Conservation (phyloP, 352 stramenopile genomes). For the Globisporangium emineosum region DNA sequence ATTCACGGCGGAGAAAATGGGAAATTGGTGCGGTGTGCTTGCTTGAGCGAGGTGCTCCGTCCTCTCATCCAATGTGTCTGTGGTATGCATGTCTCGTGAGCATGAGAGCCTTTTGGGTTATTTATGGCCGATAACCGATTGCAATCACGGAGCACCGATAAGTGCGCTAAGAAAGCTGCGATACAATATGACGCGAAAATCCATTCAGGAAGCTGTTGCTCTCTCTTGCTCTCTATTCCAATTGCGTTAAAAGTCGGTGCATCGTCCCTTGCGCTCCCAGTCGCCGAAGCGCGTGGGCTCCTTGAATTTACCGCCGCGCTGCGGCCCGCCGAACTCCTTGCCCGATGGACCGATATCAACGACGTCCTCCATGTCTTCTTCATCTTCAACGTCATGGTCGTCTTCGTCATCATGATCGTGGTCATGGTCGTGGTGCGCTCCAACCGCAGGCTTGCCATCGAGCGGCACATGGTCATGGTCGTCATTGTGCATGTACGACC, state of each 20-base stretch:
- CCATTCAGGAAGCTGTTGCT: background rate
- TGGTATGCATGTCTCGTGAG: background rate
- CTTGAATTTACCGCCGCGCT: conserved; percentile 88
- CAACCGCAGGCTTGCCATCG: conserved; percentile 29
- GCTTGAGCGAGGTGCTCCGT: no score
- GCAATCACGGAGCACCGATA: no score
- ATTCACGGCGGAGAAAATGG: background rate
- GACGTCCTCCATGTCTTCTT: conserved; percentile 94
- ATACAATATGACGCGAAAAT: background rate
- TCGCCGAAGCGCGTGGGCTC: conserved; percentile 97
- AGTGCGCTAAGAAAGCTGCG: background rate
- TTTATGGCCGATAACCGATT: background rate
- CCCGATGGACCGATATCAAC: conserved; percentile 88
- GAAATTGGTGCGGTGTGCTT: background rate
- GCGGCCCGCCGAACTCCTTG: conserved; percentile 93
- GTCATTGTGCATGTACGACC: conserved; percentile 25
- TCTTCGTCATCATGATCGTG: conserved; percentile 24
- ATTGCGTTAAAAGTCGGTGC: conserved; percentile 91
- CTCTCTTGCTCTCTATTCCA: background rate
- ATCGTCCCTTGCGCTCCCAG: conserved; percentile 97
- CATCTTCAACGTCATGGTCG: conserved; percentile 53
- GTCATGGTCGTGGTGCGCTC: conserved; percentile 25
- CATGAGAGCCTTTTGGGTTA: background rate
- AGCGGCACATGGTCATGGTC: conserved; percentile 32
- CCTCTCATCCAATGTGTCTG: no score